Evolutionary conservation across 495 filamentous ascomycete genomes (phyloP).

Genomic region (Pseudevernia furfuracea): DNA sequence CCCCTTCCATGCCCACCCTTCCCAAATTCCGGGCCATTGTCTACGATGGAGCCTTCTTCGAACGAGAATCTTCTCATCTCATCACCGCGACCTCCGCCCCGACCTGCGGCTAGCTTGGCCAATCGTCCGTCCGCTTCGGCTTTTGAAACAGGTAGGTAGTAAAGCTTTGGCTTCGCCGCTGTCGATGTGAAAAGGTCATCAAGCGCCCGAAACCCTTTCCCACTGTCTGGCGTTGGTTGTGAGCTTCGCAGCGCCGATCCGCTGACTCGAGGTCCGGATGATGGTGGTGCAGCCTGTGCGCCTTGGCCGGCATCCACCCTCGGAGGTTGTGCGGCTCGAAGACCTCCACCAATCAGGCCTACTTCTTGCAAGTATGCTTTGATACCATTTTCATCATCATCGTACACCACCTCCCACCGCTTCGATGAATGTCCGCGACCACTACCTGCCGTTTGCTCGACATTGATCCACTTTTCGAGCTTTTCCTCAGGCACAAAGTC

Average conservation of each 20-base stretch:
- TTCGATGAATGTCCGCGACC: slow-evolving; percentile 40
- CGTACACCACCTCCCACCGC: slow-evolving; percentile 68
- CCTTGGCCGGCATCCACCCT: slow-evolving; percentile 26
- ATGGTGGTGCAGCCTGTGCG: slow-evolving; percentile 24
- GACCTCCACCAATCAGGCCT: slow-evolving; percentile 25
- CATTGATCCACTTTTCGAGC: slow-evolving; percentile 64
- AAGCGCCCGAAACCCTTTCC: slow-evolving; percentile 49
- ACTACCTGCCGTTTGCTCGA: slow-evolving; percentile 49
- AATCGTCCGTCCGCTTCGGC: slow-evolving; percentile 54
- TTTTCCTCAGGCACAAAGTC: slow-evolving; percentile 82
- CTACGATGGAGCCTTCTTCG: slow-evolving; percentile 63
- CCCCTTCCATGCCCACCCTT: slow-evolving; percentile 36
- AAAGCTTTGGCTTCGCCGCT: slow-evolving; percentile 59
- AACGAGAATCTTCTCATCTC: slow-evolving; percentile 72
- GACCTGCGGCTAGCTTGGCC: slow-evolving; percentile 48
- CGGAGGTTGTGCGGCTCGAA: slow-evolving; percentile 28
- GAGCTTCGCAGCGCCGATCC: slow-evolving; percentile 2
- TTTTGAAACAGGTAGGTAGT: slow-evolving; percentile 51
- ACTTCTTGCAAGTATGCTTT: slow-evolving; percentile 49
- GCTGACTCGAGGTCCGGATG: slow-evolving; percentile 19
- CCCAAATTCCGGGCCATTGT: slow-evolving; percentile 63
- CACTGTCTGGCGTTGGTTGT: slow-evolving; percentile 20
- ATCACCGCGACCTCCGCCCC: slow-evolving; percentile 44
- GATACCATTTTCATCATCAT: slow-evolving; percentile 48
- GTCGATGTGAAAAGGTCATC: slow-evolving; percentile 60